These are phyloP conservation scores for Rhododendron williamsianum DNA, from an alignment of 148 eudicot species.

Conservation along the genomic window DNA sequence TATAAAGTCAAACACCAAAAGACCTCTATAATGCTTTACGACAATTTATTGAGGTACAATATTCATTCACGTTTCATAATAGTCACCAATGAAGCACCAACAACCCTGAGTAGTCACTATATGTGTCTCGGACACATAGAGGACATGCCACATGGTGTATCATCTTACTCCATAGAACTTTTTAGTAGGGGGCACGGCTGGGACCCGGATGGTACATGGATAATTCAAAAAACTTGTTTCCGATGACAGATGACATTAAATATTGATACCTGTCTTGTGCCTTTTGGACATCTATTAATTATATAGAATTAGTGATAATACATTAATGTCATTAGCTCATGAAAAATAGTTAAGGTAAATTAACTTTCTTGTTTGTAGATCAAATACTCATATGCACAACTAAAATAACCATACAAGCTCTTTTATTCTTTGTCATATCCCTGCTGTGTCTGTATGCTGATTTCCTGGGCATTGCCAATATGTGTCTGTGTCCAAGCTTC, in stretches of 20 bases:
- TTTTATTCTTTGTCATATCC: neutral
- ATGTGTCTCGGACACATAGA: neutral
- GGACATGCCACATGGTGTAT: neutral
- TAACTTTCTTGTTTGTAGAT: neutral
- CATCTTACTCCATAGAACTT: neutral
- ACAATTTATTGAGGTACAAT: neutral
- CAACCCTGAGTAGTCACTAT: neutral
- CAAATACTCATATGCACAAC: neutral
- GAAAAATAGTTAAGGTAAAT: neutral
- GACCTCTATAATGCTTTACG: neutral
- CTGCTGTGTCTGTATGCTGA: neutral
- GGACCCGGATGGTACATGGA: neutral
- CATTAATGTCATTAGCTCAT: neutral
- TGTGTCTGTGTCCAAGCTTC: neutral
- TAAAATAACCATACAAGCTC: neutral
- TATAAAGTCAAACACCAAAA: neutral
- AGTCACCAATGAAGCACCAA: neutral
- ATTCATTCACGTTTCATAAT: neutral
- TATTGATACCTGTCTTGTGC: neutral
- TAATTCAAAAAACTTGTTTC: neutral
- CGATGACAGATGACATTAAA: neutral
- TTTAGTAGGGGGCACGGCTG: neutral
- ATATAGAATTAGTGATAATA: neutral
- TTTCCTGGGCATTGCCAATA: neutral
- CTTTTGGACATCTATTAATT: neutral